These are phyloP conservation scores for Pyrenula massariospora DNA, from an alignment of 495 filamentous ascomycete species.

Conservation along the genomic window DNA sequence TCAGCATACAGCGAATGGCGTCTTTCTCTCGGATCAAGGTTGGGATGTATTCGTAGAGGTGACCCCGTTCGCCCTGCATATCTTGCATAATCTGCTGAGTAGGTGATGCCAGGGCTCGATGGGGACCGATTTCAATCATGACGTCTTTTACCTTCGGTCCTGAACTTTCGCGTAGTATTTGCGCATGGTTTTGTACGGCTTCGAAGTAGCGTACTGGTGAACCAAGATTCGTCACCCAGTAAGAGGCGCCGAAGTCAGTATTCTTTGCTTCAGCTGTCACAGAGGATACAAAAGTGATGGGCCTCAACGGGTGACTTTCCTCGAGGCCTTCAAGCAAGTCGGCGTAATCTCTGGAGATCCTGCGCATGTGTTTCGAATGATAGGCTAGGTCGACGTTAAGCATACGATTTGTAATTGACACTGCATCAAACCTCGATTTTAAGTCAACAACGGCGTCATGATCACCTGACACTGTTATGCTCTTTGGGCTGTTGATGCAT, in stretches of 20 bases:
- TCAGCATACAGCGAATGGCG: conserved; percentile 7
- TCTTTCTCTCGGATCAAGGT: conserved; percentile 15
- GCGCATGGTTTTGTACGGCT: no score
- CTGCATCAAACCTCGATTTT: conserved; percentile 2
- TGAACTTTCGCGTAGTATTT: conserved; percentile 12
- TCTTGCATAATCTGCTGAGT: conserved; percentile 40
- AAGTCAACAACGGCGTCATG: conserved; percentile 7
- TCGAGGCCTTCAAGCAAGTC: not conserved
- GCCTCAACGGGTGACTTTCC: no score
- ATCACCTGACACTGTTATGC: conserved; percentile 17
- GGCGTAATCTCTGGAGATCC: conserved; percentile 12
- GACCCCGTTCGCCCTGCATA: no score
- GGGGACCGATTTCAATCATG: conserved; percentile 49
- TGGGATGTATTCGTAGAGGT: conserved; percentile 4
- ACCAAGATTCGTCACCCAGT: conserved; percentile 44
- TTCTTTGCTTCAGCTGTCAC: conserved; percentile 18
- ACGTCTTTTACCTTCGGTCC: conserved; percentile 13
- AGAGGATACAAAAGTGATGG: conserved; percentile 21
- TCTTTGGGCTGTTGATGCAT: conserved; percentile 18
- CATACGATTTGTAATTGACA: conserved; percentile 28
- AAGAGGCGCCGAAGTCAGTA: conserved; percentile 21
- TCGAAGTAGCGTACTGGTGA: conserved; percentile 37
- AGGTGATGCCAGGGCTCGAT: conserved; percentile 42
- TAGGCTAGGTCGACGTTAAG: conserved; percentile 48
- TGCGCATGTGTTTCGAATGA: conserved; percentile 50